A percentile compares a stretch with the other conserved stretches of the same genome.
phyloP scores from a whole-genome alignment of 352 stramenopile genomes.

The Phytophthora citrophthora region DNA sequence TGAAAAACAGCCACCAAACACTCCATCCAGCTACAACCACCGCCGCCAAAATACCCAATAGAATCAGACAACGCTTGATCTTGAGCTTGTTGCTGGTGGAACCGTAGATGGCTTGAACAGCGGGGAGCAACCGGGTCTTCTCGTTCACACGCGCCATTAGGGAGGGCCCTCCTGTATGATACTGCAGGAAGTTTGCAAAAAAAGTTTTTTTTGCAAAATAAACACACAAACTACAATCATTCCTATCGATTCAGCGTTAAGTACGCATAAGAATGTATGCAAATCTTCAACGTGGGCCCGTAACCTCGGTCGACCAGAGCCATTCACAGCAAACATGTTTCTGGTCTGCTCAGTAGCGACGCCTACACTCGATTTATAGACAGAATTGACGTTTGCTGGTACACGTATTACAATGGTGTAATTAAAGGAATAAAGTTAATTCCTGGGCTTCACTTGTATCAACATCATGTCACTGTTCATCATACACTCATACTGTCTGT shows the following conservation, averaged over 20 bases:
- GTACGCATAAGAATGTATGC: not conserved
- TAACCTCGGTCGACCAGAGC: too few species aligned
- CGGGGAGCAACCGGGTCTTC: slow-evolving; percentile 7
- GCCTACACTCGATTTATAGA: too few species aligned
- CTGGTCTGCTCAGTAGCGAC: too few species aligned
- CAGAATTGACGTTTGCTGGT: too few species aligned
- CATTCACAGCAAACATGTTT: too few species aligned
- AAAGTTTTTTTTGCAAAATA: not conserved
- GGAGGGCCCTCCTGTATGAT: not conserved
- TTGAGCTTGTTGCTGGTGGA: slow-evolving; percentile 23
- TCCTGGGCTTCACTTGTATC: slow-evolving; percentile 1
- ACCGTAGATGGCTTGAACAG: slow-evolving; percentile 21
- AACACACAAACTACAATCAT: not conserved
- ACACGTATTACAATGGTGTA: too few species aligned
- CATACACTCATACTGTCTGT: slow-evolving; percentile 3
- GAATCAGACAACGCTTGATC: slow-evolving; percentile 25
- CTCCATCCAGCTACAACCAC: slow-evolving; percentile 8
- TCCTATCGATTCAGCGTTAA: slow-evolving; percentile 1
- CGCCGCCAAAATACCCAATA: slow-evolving; percentile 13
- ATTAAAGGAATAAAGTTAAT: not conserved
- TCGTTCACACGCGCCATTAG: slow-evolving; percentile 1
- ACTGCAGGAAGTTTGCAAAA: slow-evolving; percentile 9
- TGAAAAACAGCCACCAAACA: slow-evolving; percentile 23
- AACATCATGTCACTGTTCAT: slow-evolving; percentile 8
- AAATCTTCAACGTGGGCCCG: not conserved